Evolutionary conservation across 768 basidiomycete species (phyloP).

Genomic region (Serendipita sp.): DNA sequence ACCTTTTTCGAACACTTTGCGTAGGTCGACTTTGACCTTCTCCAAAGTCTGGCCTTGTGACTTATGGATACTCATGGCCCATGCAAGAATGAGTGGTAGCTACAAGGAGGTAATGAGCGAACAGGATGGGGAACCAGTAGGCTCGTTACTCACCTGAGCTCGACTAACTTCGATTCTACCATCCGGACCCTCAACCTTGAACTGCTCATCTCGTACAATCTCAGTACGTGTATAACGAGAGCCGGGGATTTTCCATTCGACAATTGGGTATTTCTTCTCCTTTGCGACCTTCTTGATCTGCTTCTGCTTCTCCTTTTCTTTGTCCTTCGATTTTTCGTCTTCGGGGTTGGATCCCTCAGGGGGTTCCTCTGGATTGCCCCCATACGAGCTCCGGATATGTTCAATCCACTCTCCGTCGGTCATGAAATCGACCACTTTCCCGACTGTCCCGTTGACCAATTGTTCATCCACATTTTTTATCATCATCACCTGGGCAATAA

Average conservation of each 20-base stretch:
- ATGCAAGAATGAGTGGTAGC: slow-evolving; percentile 79
- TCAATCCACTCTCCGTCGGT: slow-evolving; percentile 9
- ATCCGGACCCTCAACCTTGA: slow-evolving; percentile 79
- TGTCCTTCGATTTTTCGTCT: slow-evolving; percentile 19
- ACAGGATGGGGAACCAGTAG: neutral
- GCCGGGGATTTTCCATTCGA: slow-evolving; percentile 57
- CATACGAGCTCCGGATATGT: neutral
- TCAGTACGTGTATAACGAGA: slow-evolving; percentile 23
- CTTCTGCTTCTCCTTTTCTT: slow-evolving; percentile 13
- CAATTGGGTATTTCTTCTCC: slow-evolving; percentile 40
- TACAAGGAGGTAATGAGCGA: slow-evolving; percentile 19
- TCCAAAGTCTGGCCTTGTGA: slow-evolving; percentile 94
- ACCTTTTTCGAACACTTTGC: slow-evolving; percentile 88
- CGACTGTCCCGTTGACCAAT: slow-evolving; percentile 91
- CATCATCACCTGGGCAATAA: slow-evolving; percentile 50
- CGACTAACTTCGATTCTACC: slow-evolving; percentile 72
- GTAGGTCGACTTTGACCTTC: slow-evolving; percentile 86
- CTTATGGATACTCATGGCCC: slow-evolving; percentile 99
- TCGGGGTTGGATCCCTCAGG: slow-evolving; percentile 24
- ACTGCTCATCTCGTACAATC: slow-evolving; percentile 52
- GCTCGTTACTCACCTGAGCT: slow-evolving; percentile 43
- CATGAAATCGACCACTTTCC: slow-evolving; percentile 61
- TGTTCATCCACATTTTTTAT: slow-evolving; percentile 87
- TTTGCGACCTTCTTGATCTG: slow-evolving; percentile 17
- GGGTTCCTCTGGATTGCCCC: slow-evolving; percentile 14